Evolutionary conservation across 176 grass and related monocot genomes (phyloP), one percentile per base, ranked within the genome.

Genomic region (Alloteropsis semialata): DNA sequence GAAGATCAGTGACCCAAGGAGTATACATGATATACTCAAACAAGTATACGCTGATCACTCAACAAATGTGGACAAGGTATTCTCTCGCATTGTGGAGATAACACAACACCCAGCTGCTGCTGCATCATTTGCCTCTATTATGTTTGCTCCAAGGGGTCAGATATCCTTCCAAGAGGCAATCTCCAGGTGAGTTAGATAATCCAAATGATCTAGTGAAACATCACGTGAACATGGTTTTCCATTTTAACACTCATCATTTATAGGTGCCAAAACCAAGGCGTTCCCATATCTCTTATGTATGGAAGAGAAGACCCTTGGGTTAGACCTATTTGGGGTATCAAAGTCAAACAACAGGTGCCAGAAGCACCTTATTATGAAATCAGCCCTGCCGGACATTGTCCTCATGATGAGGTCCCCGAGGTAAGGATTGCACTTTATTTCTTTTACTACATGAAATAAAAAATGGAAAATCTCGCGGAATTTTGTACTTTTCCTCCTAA

Each of bases 241-340:
- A 78, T 29, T 63, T 87, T 85, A 48, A 83, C 55, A 74, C 12
- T 74, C 16, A 30, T 68, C 60, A 81, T 78, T 2, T 84, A 4
- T 82, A 99, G 91, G 80, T 99, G 96, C 80, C 79, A 85, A 89
- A 86, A 22, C 33, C 80, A 92, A 82, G 73, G 66, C 6, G 76
- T 91, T 82, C 96, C 93, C 13, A 90, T 98, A 70, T 99, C 93
- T 49, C 89, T 99, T 50, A 90, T 99, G 91, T 99, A 99, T 85
- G 96, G 96, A 62, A 99, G 83, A 90, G 96, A 99, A 83, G 96
- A 99, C 29, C 93, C 96, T 30, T 99, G 96, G 96, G 93, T 99
- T 81, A 87, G 62, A 80, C 96, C 96, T 30, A 80, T 96, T 77
- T 99, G 93, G 93, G 93, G 89, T 54, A 80, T 90, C 72, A 91